Conservation (phyloP, 495 filamentous ascomycete species). For the Neurospora cerealis region DNA sequence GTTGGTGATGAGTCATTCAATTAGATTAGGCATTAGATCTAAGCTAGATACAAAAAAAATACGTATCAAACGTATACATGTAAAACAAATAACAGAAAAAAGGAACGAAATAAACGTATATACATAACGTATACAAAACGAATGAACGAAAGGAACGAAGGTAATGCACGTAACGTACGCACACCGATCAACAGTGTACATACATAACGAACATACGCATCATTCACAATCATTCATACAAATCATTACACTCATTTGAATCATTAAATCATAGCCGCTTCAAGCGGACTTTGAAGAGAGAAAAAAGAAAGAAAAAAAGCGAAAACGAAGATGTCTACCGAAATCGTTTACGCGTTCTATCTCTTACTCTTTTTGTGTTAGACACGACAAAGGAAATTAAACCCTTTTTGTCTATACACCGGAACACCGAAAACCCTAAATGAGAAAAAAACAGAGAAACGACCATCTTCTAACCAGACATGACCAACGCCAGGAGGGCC, state of each 20-base stretch:
- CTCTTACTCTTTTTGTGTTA: neutral
- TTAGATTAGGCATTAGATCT: neutral
- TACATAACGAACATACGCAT: constrained; percentile 9
- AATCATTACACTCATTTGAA: constrained; percentile 4
- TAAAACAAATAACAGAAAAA: constrained; percentile 1
- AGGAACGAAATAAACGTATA: constrained; percentile 2
- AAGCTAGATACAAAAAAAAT: neutral
- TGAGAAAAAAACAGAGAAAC: neutral
- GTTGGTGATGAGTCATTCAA: neutral
- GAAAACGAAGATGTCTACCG: neutral
- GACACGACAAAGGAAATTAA: neutral
- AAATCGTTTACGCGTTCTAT: constrained; percentile 2
- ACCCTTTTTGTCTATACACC: neutral
- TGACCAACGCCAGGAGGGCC: constrained; percentile 86
- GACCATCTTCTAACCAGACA: constrained; percentile 42
- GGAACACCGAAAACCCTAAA: neutral
- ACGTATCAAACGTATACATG: neutral
- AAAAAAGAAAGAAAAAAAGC: constrained; percentile 1
- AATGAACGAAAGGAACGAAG: constrained; percentile 1
- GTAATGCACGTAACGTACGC: constrained; percentile 1
- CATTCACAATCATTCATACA: constrained; percentile 4
- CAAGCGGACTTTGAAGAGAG: constrained; percentile 7
- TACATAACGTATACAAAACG: constrained; percentile 4
- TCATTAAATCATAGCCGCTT: constrained; percentile 7
- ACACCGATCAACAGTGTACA: constrained; percentile 2